Evolutionary conservation across 2,329 filamentous ascomycete species (phyloP).

Genomic region (Aureobasidium sp.): DNA sequence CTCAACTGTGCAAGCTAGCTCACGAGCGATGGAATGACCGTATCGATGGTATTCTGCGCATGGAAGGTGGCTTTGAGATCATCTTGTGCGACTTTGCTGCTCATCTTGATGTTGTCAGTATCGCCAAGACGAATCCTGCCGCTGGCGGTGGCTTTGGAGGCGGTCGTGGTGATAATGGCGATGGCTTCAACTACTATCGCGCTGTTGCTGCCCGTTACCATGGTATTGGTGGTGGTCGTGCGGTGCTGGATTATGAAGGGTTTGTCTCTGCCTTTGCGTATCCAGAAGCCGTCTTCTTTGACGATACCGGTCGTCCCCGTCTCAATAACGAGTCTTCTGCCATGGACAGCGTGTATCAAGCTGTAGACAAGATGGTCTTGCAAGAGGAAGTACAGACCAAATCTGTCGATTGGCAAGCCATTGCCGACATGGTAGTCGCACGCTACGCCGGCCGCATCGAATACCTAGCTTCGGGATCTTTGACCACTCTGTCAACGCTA

Average conservation of each 20-base stretch:
- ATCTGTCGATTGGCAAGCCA: constrained; percentile 56
- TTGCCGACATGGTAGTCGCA: constrained; percentile 58
- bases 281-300: constrained; percentile 29
- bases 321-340: constrained; percentile 31
- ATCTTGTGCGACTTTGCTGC: constrained; percentile 58
- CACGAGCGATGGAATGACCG: constrained; percentile 41
- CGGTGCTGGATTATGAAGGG: constrained; percentile 41
- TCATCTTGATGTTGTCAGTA: constrained; percentile 32
- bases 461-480: constrained; percentile 25
- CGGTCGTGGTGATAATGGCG: constrained; percentile 14
- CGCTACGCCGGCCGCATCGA: constrained; percentile 54
- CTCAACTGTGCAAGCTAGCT: constrained; percentile 50
- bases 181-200: constrained; percentile 30
- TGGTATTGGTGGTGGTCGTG: constrained; percentile 39
- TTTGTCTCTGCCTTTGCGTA: constrained; percentile 45
- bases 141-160: constrained; percentile 16
- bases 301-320: constrained; percentile 32
- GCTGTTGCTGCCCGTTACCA: constrained; percentile 38
- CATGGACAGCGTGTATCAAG: constrained; percentile 34
- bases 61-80: constrained; percentile 65
- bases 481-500: constrained; percentile 21
- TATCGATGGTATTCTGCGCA: constrained; percentile 59
- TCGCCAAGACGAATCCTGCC: constrained; percentile 23
- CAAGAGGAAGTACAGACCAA: constrained; percentile 23
- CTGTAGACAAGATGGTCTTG: constrained; percentile 41